phyloP scores from a whole-genome alignment of 805 yeast species.

The Myxozyma mucilagina region DNA sequence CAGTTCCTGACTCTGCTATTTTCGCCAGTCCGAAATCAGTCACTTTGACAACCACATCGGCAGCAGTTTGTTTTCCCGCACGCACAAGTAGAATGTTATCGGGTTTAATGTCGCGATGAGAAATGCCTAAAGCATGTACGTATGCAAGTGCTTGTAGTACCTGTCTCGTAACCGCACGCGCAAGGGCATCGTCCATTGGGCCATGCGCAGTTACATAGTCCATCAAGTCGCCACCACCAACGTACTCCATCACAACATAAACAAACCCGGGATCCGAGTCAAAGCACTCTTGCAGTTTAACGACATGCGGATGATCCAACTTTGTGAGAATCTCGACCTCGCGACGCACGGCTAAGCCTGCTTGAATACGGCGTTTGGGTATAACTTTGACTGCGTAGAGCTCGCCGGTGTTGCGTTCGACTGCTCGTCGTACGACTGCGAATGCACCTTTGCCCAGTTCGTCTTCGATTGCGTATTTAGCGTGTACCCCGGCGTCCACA shows the following conservation, averaged over 20 bases:
- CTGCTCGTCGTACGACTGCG: slow-evolving; percentile 90
- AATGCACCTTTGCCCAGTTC: slow-evolving; percentile 98
- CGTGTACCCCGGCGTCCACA: slow-evolving; percentile 50
- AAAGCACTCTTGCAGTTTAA: slow-evolving; percentile 74
- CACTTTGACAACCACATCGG: slow-evolving; percentile 70
- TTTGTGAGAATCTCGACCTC: slow-evolving; percentile 79
- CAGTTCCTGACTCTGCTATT: slow-evolving; percentile 76
- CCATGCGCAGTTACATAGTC: slow-evolving; percentile 94
- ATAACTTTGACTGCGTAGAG: slow-evolving; percentile 91
- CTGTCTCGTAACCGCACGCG: slow-evolving; percentile 82
- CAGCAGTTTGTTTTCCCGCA: slow-evolving; percentile 62
- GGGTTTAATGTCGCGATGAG: slow-evolving; percentile 96
- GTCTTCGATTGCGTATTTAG: slow-evolving; percentile 75
- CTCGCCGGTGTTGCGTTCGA: slow-evolving; percentile 80
- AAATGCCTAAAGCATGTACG: slow-evolving; percentile 85
- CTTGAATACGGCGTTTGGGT: slow-evolving; percentile 72
- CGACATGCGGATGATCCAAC: slow-evolving; percentile 72
- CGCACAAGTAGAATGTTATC: slow-evolving; percentile 89
- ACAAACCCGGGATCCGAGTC: slow-evolving; percentile 73
- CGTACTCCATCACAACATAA: slow-evolving; percentile 92
- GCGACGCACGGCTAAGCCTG: slow-evolving; percentile 77
- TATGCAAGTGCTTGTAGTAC: slow-evolving; percentile 79
- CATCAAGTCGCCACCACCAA: slow-evolving; percentile 97
- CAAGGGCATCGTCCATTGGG: slow-evolving; percentile 80
- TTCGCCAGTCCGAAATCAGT: slow-evolving; percentile 97